Percentiles rank a stretch among this genome's conserved stretches.
These are phyloP conservation scores for Plantago elongata DNA, from an alignment of 257 asterid genomes.

Conservation along the genomic window DNA sequence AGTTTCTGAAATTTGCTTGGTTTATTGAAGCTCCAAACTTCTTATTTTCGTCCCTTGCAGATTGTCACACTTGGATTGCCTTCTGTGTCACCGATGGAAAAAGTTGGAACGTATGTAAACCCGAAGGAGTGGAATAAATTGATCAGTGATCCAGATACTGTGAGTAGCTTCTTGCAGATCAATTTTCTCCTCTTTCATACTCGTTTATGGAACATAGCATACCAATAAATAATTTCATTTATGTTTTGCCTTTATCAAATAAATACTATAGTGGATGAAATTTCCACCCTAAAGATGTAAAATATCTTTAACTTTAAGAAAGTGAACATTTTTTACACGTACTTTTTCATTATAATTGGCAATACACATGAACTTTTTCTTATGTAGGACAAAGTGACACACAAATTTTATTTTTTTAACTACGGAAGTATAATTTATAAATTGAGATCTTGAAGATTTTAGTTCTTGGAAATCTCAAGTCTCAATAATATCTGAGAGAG, in stretches of 20 bases:
- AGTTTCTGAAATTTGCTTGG: background rate
- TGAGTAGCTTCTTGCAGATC: slow-evolving; percentile 34
- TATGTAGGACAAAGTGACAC: background rate
- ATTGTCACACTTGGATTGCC: slow-evolving; percentile 97
- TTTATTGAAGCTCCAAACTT: background rate
- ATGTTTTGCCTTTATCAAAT: background rate
- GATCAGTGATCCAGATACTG: slow-evolving; percentile 79
- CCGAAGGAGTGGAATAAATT: slow-evolving; percentile 83
- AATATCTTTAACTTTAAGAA: background rate
- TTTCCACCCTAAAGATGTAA: slow-evolving; percentile 1
- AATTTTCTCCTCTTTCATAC: background rate
- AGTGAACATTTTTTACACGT: background rate
- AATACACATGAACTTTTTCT: background rate
- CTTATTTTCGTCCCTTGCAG: slow-evolving; percentile 32
- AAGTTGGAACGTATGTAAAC: slow-evolving; percentile 77
- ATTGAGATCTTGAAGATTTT: slow-evolving; percentile 10
- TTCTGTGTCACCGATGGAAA: slow-evolving; percentile 79
- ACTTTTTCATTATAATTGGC: background rate
- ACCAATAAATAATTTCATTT: slow-evolving; percentile 5
- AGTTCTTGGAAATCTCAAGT: background rate
- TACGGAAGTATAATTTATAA: background rate
- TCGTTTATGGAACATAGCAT: slow-evolving; percentile 7
- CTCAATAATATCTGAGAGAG: background rate
- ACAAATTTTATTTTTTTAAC: background rate
- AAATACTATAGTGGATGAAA: slow-evolving; percentile 9